phyloP scores from a whole-genome alignment of 352 stramenopile genomes.

The Globisporangium middletonii region DNA sequence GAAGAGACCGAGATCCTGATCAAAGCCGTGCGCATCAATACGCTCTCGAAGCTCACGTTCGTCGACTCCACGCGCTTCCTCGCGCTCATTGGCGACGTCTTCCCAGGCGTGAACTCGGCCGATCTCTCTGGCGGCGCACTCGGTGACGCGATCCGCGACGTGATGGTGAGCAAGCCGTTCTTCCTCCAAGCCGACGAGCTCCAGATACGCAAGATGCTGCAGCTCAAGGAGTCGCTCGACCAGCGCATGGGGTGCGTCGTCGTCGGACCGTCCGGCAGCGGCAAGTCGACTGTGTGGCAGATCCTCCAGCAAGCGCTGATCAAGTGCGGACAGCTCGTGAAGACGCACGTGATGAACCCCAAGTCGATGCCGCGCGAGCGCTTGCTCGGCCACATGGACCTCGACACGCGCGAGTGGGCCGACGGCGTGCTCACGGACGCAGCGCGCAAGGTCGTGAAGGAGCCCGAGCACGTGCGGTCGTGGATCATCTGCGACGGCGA shows the following conservation, averaged over 20 bases:
- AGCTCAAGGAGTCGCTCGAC: constrained; percentile 93
- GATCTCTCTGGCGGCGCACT: constrained; percentile 83
- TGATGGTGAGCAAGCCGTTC: constrained; percentile 89
- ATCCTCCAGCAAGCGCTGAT: constrained; percentile 88
- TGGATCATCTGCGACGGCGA: constrained; percentile 97
- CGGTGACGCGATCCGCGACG: constrained; percentile 78
- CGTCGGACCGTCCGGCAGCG: constrained; percentile 89
- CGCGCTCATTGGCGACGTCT: constrained; percentile 91
- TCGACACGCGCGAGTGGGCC: constrained; percentile 94
- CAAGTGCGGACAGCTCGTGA: constrained; percentile 79
- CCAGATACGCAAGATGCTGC: constrained; percentile 94
- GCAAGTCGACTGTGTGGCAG: constrained; percentile 93
- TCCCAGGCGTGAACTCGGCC: constrained; percentile 79
- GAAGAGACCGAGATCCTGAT: constrained; percentile 92
- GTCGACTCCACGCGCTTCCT: constrained; percentile 88
- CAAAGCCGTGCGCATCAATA: constrained; percentile 95
- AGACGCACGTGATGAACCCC: constrained; percentile 95
- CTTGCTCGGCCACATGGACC: constrained; percentile 92
- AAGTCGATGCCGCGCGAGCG: constrained; percentile 92
- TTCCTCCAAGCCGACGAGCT: constrained; percentile 84
- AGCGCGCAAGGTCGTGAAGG: constrained; percentile 88
- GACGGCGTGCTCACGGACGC: constrained; percentile 93
- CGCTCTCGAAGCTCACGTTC: constrained; percentile 93
- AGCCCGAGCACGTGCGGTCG: constrained; percentile 79
- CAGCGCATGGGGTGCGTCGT: constrained; percentile 95